These are phyloP conservation scores for Talaromyces ruber DNA, from an alignment of 495 filamentous ascomycete species.

Conservation along the genomic window DNA sequence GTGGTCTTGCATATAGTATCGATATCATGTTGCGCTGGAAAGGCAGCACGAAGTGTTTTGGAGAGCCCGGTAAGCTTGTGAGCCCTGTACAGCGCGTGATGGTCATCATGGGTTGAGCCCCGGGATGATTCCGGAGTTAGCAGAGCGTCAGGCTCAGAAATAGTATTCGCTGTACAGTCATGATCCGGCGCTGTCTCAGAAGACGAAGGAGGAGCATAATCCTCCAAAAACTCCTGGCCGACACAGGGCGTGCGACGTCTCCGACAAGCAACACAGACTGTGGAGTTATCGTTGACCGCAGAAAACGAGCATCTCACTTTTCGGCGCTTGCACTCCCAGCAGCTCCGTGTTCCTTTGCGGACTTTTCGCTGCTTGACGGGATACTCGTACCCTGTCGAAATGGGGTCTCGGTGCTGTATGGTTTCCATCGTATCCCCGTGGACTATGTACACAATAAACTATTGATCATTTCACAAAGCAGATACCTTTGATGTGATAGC, in stretches of 20 bases:
- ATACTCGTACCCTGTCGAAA: neutral
- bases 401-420: neutral
- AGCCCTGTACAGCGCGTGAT: neutral
- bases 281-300: neutral
- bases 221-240: conserved; percentile 12
- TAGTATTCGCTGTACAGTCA: neutral
- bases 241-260: conserved; percentile 9
- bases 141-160: neutral
- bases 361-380: neutral
- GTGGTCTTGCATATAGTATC: neutral
- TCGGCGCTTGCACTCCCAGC: conserved; percentile 15
- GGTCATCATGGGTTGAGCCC: neutral
- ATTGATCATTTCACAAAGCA: neutral
- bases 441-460: neutral
- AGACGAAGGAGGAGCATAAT: conserved; percentile 1
- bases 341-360: conserved; percentile 14
- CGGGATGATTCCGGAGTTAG: neutral
- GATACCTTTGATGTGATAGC: neutral
- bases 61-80: neutral
- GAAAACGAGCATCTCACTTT: conserved; percentile 14
- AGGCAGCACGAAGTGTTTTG: neutral
- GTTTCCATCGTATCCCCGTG: neutral
- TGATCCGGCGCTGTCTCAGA: neutral
- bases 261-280: conserved; percentile 8
- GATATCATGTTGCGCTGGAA: neutral